Evolutionary conservation across 1,284 basidiomycete genomes (phyloP).

Genomic region (Coriolopsis trogii): DNA sequence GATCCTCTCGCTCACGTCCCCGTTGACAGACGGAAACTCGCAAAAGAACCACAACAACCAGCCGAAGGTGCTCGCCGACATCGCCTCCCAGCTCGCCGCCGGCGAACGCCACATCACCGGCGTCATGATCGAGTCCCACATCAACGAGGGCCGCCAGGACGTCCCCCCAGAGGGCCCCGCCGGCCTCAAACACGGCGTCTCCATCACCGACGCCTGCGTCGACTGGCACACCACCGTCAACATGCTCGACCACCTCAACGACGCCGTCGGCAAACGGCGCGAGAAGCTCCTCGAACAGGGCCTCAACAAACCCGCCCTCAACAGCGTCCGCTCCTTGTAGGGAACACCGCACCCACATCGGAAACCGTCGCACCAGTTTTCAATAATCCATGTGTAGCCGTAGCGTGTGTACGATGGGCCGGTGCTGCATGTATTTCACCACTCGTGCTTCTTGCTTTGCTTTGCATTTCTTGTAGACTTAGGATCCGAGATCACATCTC

Average conservation of each 20-base stretch:
- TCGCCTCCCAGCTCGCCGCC: constrained; percentile 78
- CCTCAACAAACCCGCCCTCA: constrained; percentile 24
- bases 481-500: too few species aligned
- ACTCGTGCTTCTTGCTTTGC: too few species aligned
- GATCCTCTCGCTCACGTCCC: not conserved
- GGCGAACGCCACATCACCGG: constrained; percentile 88
- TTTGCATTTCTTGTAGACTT: too few species aligned
- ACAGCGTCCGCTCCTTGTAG: not conserved
- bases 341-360: too few species aligned
- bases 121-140: constrained; percentile 96
- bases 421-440: too few species aligned
- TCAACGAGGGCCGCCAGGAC: constrained; percentile 87
- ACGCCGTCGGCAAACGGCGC: constrained; percentile 47
- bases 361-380: too few species aligned
- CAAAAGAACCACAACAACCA: constrained; percentile 93
- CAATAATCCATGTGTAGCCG: too few species aligned
- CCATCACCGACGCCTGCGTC: constrained; percentile 93
- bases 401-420: too few species aligned
- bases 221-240: constrained; percentile 84
- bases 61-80: constrained; percentile 75
- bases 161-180: constrained; percentile 65
- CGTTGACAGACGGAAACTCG: constrained; percentile 81
- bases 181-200: constrained; percentile 81
- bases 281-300: constrained; percentile 37
- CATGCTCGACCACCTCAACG: constrained; percentile 79